These are phyloP conservation scores for Fusarium protoensiforme DNA, from an alignment of 2,329 filamentous ascomycete species.

Conservation along the genomic window DNA sequence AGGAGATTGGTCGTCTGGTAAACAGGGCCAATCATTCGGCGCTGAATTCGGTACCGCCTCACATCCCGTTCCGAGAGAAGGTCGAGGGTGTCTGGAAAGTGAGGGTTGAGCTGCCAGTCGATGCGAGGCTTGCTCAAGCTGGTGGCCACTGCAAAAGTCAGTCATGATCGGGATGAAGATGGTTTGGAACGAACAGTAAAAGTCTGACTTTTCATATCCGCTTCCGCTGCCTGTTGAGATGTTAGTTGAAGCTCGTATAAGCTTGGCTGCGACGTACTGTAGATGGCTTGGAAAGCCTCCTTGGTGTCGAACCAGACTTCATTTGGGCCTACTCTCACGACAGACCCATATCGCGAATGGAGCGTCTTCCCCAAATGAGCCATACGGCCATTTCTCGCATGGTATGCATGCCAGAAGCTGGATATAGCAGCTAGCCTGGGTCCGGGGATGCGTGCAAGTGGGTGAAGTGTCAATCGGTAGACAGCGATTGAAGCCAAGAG, in stretches of 20 bases:
- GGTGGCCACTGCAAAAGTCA: conserved; percentile 54
- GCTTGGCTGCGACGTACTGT: conserved; percentile 49
- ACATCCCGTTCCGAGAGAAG: conserved; percentile 61
- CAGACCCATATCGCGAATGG: conserved; percentile 60
- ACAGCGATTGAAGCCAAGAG: conserved; percentile 31
- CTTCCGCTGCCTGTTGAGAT: conserved; percentile 53
- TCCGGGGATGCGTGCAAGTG: conserved; percentile 58
- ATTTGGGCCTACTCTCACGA: conserved; percentile 64
- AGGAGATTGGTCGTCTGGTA: conserved; percentile 57
- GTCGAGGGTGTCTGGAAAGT: conserved; percentile 59
- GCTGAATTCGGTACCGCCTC: conserved; percentile 59
- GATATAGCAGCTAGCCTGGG: conserved; percentile 59
- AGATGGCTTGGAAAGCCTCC: conserved; percentile 60
- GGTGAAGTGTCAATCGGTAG: conserved; percentile 58
- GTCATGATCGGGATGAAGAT: not conserved
- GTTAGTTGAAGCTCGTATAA: not conserved
- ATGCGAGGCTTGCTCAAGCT: conserved; percentile 56
- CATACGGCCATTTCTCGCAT: conserved; percentile 57
- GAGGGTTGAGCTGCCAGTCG: conserved; percentile 49
- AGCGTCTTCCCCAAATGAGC: conserved; percentile 54
- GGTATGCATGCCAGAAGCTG: conserved; percentile 59
- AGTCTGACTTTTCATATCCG: conserved; percentile 63
- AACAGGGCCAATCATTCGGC: conserved; percentile 60
- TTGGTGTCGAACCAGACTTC: conserved; percentile 64
- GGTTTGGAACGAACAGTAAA: conserved; percentile 56